Evolutionary conservation across 257 asterid genomes (phyloP), one percentile per base, ranked within the genome.

Genomic region (Solanum appendiculatum): DNA sequence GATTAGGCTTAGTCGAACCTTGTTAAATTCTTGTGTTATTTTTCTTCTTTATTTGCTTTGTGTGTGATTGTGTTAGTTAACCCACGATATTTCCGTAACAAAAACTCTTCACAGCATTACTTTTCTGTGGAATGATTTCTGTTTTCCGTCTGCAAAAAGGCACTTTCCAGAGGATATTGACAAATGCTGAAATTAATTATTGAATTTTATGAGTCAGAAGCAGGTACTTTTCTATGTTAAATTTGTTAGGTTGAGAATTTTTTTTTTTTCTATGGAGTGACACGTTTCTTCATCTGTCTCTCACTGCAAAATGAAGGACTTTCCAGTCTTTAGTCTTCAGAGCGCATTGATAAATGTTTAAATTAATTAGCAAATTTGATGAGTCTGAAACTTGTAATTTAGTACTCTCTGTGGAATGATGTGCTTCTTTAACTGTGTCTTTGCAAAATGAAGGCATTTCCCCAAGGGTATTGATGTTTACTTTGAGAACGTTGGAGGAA

Each of bases 401-500:
- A 75, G 23, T 75, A 13, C 20, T n/a, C n/a, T 29, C n/a, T 16
- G 40, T 69, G 25, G 6, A 16, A 15, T 69, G n/a, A 69, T 31
- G n/a, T 33, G n/a, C 13, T 69, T 69, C 77, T 69, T 34, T 69
- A 69, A 69, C 25, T 69, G 13, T 74, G 54, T 75, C 8, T 15
- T 14, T 44, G 25, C 63, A 44, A 78, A 42, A 8, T 58, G 75
- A 63, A 84, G 86, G 78, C 78, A 63, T 54, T 63, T 84, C 36
- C 86, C 86, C 1, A 39, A 25, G 40, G 86, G 86, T 21, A 84
- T 84, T n/a, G 86, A 63, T 39, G 60, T 84, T 13, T 84, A 56
- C 77, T 84, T 84, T 36, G 78, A 84, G 27, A 84, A 84, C 20
- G 63, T 84, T 37, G 86, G 86, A n/a, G 86, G 78, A 63, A 42